phyloP scores from a whole-genome alignment of 306 rosid genomes.

The Sesbania bispinosa region DNA sequence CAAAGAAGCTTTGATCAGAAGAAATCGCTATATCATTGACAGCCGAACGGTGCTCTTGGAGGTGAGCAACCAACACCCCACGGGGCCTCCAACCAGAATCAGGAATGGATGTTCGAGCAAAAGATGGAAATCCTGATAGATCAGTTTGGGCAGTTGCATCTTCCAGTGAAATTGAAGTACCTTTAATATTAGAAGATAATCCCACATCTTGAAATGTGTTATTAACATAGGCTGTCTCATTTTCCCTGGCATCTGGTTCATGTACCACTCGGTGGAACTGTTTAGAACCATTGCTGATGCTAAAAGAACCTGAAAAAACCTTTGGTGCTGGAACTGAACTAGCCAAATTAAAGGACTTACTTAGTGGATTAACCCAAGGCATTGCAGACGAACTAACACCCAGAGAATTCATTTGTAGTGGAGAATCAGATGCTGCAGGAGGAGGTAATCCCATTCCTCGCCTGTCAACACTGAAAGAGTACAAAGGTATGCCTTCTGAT shows the following conservation, averaged over 20 bases:
- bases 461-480: constrained; percentile 86
- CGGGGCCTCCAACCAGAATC: constrained; percentile 99
- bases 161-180: constrained; percentile 50
- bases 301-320: constrained; percentile 83
- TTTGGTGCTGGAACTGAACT: constrained; percentile 93
- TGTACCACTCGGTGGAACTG: constrained; percentile 97
- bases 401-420: constrained; percentile 61
- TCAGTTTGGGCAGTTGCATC: constrained; percentile 63
- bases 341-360: constrained; percentile 82
- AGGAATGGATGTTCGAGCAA: constrained; percentile 59
- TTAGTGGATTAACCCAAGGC: constrained; percentile 90
- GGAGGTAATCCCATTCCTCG: constrained; percentile 62
- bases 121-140: constrained; percentile 59
- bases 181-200: constrained; percentile 50
- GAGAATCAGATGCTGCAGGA: constrained; percentile 82
- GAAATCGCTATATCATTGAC: constrained; percentile 90
- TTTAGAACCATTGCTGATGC: constrained; percentile 70
- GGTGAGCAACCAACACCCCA: constrained; percentile 95
- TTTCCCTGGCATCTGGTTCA: constrained; percentile 93
- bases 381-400: constrained; percentile 84
- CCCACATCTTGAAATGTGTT: constrained; percentile 72
- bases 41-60: constrained; percentile 94
- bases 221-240: constrained; percentile 54
- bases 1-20: constrained; percentile 84
- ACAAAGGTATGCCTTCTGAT: constrained; percentile 89